A percentile compares a stretch with the other conserved stretches of the same genome.
phyloP scores from a whole-genome alignment of 768 basidiomycete genomes.

The Hortiboletus campestris region DNA sequence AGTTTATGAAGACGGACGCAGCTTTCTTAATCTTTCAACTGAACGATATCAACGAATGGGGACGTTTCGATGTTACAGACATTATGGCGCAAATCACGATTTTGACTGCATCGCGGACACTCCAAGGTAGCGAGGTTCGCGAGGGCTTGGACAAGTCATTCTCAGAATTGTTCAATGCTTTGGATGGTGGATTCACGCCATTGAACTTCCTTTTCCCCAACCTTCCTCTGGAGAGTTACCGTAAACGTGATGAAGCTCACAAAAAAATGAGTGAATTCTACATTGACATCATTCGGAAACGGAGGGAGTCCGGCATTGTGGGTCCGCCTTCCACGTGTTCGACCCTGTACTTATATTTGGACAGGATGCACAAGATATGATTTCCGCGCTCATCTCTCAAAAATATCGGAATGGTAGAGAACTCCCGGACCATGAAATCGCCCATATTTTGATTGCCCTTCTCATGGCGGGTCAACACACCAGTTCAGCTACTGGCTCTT shows the following conservation, averaged over 20 bases:
- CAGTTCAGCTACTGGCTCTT: constrained; percentile 87
- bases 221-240: constrained; percentile 87
- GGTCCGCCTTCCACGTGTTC: constrained; percentile 7
- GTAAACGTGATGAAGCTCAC: constrained; percentile 85
- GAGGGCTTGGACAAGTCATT: constrained; percentile 75
- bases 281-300: constrained; percentile 76
- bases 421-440: constrained; percentile 87
- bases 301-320: constrained; percentile 51
- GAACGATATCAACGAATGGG: constrained; percentile 75
- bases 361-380: constrained; percentile 87
- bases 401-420: constrained; percentile 77
- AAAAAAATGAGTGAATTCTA: constrained; percentile 94
- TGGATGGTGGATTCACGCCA: constrained; percentile 96
- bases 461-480: constrained; percentile 99
- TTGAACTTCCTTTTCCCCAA: constrained; percentile 95
- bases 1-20: constrained; percentile 66
- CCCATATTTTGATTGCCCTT: constrained; percentile 97
- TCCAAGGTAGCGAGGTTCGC: constrained; percentile 93
- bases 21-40: constrained; percentile 60
- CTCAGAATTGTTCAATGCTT: constrained; percentile 78
- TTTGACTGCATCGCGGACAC: constrained; percentile 87
- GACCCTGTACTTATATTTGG: neutral
- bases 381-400: constrained; percentile 80
- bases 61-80: constrained; percentile 68
- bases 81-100: constrained; percentile 88